Conservation (phyloP, 495 filamentous ascomycete species). For the Hypoxylon trugodes region DNA sequence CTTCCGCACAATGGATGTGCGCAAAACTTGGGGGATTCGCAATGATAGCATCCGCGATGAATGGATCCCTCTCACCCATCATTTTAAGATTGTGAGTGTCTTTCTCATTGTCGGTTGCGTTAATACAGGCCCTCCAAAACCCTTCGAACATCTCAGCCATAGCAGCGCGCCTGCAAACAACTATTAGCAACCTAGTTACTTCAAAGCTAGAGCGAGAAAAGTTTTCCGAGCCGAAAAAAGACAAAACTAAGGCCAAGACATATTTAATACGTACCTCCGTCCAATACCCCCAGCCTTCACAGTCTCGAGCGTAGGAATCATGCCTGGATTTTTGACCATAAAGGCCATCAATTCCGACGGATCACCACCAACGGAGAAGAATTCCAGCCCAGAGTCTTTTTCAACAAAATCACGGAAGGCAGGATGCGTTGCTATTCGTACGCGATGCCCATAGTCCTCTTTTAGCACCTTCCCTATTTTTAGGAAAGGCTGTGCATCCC, state of each 20-base stretch:
- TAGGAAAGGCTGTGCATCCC: constrained; percentile 81
- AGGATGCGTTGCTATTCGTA: constrained; percentile 73
- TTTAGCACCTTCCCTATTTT: constrained; percentile 74
- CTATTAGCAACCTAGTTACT: no score
- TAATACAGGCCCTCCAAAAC: constrained; percentile 69
- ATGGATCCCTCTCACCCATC: constrained; percentile 61
- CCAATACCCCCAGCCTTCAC: constrained; percentile 72
- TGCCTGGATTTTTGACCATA: constrained; percentile 81
- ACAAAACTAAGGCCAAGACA: no score
- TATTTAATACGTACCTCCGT: no score
- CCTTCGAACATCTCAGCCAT: constrained; percentile 71
- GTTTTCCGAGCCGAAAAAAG: no score
- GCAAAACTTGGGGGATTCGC: constrained; percentile 74
- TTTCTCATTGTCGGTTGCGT: constrained; percentile 62
- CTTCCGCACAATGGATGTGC: constrained; percentile 72
- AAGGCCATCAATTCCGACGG: constrained; percentile 81
- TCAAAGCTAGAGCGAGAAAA: no score
- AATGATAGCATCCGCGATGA: constrained; percentile 77
- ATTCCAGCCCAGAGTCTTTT: constrained; percentile 69
- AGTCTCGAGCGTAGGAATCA: constrained; percentile 71
- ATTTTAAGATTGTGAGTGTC: constrained; percentile 61
- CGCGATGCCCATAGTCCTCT: constrained; percentile 72
- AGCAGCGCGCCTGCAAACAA: constrained; percentile 62
- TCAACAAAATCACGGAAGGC: constrained; percentile 74
- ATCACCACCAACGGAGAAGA: constrained; percentile 76